These are phyloP conservation scores for Aspergillus sp. DNA, from an alignment of 2,329 filamentous ascomycete species.

Conservation along the genomic window DNA sequence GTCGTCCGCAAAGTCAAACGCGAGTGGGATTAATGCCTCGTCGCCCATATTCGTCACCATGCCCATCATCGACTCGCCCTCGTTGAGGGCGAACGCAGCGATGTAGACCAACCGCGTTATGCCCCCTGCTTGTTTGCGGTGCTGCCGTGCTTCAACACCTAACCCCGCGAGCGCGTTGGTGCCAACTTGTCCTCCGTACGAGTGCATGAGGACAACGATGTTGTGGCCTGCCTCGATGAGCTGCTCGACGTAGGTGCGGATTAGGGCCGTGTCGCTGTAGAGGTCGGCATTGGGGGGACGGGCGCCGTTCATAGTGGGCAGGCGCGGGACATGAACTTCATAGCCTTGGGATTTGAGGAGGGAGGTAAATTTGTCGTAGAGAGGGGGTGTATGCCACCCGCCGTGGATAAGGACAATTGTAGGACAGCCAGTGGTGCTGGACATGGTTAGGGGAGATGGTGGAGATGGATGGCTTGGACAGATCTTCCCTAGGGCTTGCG, in stretches of 20 bases:
- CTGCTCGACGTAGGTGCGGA: constrained; percentile 2
- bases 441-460: no score
- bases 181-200: constrained; percentile 15
- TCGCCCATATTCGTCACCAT: constrained; percentile 2
- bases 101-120: background rate
- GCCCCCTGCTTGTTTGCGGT: background rate
- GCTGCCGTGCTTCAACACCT: background rate
- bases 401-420: constrained; percentile 7
- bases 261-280: background rate
- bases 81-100: background rate
- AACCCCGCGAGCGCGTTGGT: constrained; percentile 6
- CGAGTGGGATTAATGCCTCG: background rate
- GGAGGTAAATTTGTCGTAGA: constrained; percentile 1
- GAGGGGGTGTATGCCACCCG: constrained; percentile 5
- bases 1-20: constrained; percentile 8
- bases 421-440: background rate
- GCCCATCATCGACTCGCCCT: constrained; percentile 3
- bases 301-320: constrained; percentile 8
- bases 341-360: background rate
- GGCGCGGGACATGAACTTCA: constrained; percentile 7
- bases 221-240: constrained; percentile 4
- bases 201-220: constrained; percentile 9
- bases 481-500: no score
- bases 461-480: no score
- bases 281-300: constrained; percentile 11